Evolutionary conservation across 1,284 basidiomycete genomes (phyloP).

Genomic region (Sanghuangporus sanghuang): DNA sequence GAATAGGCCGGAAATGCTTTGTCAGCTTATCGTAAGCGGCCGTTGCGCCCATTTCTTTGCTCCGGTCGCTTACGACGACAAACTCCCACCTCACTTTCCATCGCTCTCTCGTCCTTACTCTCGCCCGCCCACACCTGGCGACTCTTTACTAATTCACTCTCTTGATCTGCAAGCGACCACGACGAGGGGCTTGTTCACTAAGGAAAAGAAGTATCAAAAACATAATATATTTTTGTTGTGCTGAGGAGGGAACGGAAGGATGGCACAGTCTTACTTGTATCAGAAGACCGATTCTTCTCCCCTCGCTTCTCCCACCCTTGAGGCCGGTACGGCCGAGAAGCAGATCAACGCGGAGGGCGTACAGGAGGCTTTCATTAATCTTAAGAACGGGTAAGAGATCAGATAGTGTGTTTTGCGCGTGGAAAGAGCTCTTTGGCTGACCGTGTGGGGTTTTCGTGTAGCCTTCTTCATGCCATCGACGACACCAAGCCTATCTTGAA

Average conservation of each 20-base stretch:
- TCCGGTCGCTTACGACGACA: background rate
- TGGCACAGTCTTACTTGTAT: slow-evolving; percentile 42
- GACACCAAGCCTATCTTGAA: slow-evolving; percentile 64
- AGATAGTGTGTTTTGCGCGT: slow-evolving; percentile 4
- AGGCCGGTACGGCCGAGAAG: slow-evolving; percentile 29
- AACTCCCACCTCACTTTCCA: background rate
- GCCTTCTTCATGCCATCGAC: slow-evolving; percentile 73
- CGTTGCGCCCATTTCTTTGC: background rate
- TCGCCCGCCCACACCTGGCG: background rate
- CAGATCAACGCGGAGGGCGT: slow-evolving; percentile 58
- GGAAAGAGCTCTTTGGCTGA: background rate
- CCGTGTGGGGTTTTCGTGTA: slow-evolving; percentile 27
- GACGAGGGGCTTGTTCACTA: background rate
- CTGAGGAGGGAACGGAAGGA: slow-evolving; percentile 18
- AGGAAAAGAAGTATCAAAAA: background rate
- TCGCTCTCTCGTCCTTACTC: background rate
- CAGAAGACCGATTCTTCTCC: slow-evolving; percentile 30
- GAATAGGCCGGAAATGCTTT: background rate
- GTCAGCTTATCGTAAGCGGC: background rate
- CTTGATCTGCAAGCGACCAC: background rate
- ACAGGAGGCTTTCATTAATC: slow-evolving; percentile 67
- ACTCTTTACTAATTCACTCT: background rate
- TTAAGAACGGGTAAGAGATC: slow-evolving; percentile 56
- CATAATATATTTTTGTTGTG: background rate
- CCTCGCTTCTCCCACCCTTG: slow-evolving; percentile 21